phyloP scores from a whole-genome alignment of 495 filamentous ascomycete species.

The Penicillium canariense region DNA sequence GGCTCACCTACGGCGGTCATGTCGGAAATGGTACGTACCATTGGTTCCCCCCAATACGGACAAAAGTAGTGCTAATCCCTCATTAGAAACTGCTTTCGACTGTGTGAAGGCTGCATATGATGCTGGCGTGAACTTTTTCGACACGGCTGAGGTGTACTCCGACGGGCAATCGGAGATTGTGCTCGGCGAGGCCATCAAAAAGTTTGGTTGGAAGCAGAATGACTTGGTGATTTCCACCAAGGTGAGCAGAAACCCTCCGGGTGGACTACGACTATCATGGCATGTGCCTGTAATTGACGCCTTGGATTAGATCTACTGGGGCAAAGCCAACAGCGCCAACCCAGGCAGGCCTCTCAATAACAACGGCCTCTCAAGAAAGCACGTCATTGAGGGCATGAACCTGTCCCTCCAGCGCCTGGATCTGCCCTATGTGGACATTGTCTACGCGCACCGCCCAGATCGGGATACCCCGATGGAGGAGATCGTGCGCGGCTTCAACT shows the following conservation, averaged over 20 bases:
- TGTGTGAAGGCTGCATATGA: slow-evolving; percentile 78
- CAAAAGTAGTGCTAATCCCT: neutral
- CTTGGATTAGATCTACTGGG: slow-evolving; percentile 62
- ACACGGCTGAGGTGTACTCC: slow-evolving; percentile 47
- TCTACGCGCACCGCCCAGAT: slow-evolving; percentile 85
- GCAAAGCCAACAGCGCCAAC: slow-evolving; percentile 54
- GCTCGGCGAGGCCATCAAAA: slow-evolving; percentile 68
- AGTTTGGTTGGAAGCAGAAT: slow-evolving; percentile 65
- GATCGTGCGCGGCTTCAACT: slow-evolving; percentile 80
- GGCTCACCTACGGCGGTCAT: slow-evolving; percentile 77
- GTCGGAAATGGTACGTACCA: slow-evolving; percentile 58
- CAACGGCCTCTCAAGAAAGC: slow-evolving; percentile 76
- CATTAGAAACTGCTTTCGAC: slow-evolving; percentile 56
- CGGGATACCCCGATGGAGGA: slow-evolving; percentile 83
- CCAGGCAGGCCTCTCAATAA: slow-evolving; percentile 69
- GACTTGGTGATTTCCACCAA: slow-evolving; percentile 88
- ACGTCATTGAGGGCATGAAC: slow-evolving; percentile 70
- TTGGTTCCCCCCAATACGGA: neutral
- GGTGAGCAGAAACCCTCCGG: slow-evolving; percentile 33
- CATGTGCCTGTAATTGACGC: neutral
- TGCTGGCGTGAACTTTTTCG: slow-evolving; percentile 73
- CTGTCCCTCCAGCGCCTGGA: slow-evolving; percentile 66
- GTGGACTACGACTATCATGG: neutral
- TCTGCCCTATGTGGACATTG: slow-evolving; percentile 69
- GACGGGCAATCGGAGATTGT: slow-evolving; percentile 69